Evolutionary conservation across 2,329 filamentous ascomycete species (phyloP).

Genomic region (Aspergillus pseudoterreus): DNA sequence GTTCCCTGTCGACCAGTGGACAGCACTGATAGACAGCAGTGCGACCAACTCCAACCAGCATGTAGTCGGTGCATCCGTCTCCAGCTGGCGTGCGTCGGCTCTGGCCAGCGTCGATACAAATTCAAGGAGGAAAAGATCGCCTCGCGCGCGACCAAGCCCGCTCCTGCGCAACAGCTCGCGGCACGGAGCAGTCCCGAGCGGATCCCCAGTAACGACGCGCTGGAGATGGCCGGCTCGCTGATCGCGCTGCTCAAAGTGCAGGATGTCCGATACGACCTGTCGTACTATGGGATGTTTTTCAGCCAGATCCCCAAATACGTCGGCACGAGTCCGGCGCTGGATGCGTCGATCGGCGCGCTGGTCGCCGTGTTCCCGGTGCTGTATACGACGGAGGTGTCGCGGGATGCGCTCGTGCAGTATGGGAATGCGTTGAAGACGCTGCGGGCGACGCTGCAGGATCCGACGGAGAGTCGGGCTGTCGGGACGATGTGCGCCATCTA

Average conservation of each 20-base stretch:
- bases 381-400: constrained; percentile 12
- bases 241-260: constrained; percentile 15
- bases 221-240: constrained; percentile 10
- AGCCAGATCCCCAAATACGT: constrained; percentile 19
- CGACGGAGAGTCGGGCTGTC: constrained; percentile 16
- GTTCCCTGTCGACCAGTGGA: background rate
- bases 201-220: constrained; percentile 4
- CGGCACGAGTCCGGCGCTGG: constrained; percentile 19
- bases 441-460: constrained; percentile 22
- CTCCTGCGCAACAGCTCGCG: background rate
- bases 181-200: background rate
- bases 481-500: constrained; percentile 28
- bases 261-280: constrained; percentile 21
- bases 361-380: constrained; percentile 17
- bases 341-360: constrained; percentile 20
- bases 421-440: constrained; percentile 20
- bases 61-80: constrained; percentile 22
- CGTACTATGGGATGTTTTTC: constrained; percentile 22
- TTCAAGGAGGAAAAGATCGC: constrained; percentile 16
- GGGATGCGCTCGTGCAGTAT: constrained; percentile 16
- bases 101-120: constrained; percentile 21
- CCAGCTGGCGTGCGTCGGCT: constrained; percentile 19
- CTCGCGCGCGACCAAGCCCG: background rate
- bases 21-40: constrained; percentile 11
- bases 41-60: constrained; percentile 21